Conservation (phyloP, 2,329 filamentous ascomycete species). For the Botrytis fragariae region DNA sequence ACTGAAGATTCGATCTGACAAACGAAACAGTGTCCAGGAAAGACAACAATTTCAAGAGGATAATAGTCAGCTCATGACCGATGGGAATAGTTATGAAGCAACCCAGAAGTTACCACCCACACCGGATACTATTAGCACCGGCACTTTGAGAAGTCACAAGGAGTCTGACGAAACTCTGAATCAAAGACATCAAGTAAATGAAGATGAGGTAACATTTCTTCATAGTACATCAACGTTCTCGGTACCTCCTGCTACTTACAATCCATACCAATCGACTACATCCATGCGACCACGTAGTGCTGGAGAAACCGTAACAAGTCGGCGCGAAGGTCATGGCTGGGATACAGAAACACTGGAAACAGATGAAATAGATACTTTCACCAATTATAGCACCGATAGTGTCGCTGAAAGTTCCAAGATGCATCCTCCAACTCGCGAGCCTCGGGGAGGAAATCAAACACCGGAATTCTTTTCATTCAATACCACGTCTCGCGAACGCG, state of each 20-base stretch:
- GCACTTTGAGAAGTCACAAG: constrained; percentile 45
- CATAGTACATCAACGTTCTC: constrained; percentile 29
- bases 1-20: neutral
- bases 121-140: constrained; percentile 39
- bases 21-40: constrained; percentile 12
- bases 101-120: constrained; percentile 38
- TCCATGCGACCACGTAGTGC: constrained; percentile 37
- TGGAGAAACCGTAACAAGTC: constrained; percentile 38
- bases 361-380: constrained; percentile 33
- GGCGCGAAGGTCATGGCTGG: constrained; percentile 39
- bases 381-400: constrained; percentile 28
- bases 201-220: constrained; percentile 27
- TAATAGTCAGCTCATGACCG: constrained; percentile 23
- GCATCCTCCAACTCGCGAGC: constrained; percentile 19
- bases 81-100: constrained; percentile 41
- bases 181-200: constrained; percentile 20
- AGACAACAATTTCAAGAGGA: constrained; percentile 22
- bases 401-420: constrained; percentile 23
- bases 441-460: constrained; percentile 24
- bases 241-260: constrained; percentile 18
- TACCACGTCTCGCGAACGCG: constrained; percentile 5
- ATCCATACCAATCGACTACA: constrained; percentile 29
- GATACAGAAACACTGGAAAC: constrained; percentile 35
- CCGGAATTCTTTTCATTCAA: constrained; percentile 34
- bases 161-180: constrained; percentile 50